Percentiles rank a stretch among this genome's conserved stretches.
Conservation (phyloP, 2,329 filamentous ascomycete genomes). For the Anisogramma anomala region DNA sequence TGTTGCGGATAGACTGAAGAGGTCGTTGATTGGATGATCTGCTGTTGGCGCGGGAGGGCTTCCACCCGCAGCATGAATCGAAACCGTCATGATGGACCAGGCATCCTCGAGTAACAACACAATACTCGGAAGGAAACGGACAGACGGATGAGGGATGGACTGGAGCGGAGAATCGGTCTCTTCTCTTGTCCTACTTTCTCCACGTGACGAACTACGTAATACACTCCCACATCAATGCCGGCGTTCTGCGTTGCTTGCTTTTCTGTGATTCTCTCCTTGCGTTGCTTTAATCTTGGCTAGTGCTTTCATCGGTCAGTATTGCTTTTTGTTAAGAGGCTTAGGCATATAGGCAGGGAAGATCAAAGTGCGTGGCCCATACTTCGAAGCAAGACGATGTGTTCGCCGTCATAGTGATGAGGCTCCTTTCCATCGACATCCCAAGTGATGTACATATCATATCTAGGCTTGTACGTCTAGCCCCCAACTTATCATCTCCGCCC, state of each 20-base stretch:
- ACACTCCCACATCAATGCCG: conserved; percentile 10
- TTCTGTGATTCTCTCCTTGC: conserved; percentile 5
- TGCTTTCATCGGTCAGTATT: conserved; percentile 3
- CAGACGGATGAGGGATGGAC: conserved; percentile 1
- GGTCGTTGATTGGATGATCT: conserved; percentile 8
- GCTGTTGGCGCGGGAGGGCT: neutral
- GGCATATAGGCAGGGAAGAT: conserved; percentile 8
- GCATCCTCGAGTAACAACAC: conserved; percentile 6
- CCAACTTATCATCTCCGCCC: too few species aligned
- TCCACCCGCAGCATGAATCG: conserved; percentile 6
- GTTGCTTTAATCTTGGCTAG: conserved; percentile 6
- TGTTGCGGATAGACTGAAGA: conserved; percentile 15
- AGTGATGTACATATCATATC: too few species aligned
- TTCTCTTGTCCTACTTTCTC: neutral
- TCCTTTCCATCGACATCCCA: too few species aligned
- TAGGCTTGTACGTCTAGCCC: too few species aligned
- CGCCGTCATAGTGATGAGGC: neutral
- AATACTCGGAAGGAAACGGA: neutral
- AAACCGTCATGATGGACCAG: conserved; percentile 10
- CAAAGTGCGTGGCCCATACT: conserved; percentile 4
- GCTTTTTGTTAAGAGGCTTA: conserved; percentile 8
- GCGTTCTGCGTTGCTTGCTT: conserved; percentile 6
- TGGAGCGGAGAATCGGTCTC: neutral
- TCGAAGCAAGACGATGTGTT: neutral
- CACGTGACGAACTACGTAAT: conserved; percentile 12